Evolutionary conservation across 139 green algal genomes (phyloP).

Genomic region (Micractinium sp.): DNA sequence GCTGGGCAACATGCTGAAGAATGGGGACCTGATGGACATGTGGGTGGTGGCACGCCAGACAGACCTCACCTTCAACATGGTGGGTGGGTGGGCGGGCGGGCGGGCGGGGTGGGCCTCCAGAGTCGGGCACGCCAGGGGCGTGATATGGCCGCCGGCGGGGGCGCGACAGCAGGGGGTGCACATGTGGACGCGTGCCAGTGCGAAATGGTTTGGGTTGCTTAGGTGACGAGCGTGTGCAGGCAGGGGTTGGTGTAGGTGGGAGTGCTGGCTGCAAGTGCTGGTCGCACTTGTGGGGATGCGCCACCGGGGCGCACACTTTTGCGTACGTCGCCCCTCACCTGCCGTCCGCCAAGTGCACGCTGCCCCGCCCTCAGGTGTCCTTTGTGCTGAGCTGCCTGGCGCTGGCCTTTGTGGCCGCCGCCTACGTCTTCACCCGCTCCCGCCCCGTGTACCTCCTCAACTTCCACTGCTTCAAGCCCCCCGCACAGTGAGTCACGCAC

Average conservation of each 20-base stretch:
- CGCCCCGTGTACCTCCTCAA: slow-evolving; percentile 94
- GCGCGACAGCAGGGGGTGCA: background rate
- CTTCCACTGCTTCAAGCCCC: slow-evolving; percentile 80
- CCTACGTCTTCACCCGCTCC: slow-evolving; percentile 77
- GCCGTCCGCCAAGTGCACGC: background rate
- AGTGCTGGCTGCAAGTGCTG: too few species aligned
- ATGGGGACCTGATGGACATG: slow-evolving; percentile 75
- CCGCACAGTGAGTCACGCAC: slow-evolving; percentile 27
- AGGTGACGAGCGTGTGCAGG: too few species aligned
- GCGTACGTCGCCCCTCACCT: background rate
- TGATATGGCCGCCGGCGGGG: too few species aligned
- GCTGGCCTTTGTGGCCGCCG: slow-evolving; percentile 64
- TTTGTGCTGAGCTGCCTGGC: slow-evolving; percentile 70
- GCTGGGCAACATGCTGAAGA: slow-evolving; percentile 80
- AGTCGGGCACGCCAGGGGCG: too few species aligned
- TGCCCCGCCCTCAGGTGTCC: slow-evolving; percentile 61
- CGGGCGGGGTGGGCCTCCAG: background rate
- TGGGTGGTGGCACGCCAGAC: slow-evolving; percentile 76
- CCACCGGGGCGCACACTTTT: too few species aligned
- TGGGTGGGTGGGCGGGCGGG: slow-evolving; percentile 43
- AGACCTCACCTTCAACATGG: slow-evolving; percentile 91
- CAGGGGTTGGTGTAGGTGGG: too few species aligned
- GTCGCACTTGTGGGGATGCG: too few species aligned
- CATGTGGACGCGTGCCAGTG: background rate
- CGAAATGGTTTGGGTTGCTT: too few species aligned